Evolutionary conservation across 2,329 filamentous ascomycete genomes (phyloP), one percentile per base, ranked within the genome.

Genomic region (Fusarium heterosporum): DNA sequence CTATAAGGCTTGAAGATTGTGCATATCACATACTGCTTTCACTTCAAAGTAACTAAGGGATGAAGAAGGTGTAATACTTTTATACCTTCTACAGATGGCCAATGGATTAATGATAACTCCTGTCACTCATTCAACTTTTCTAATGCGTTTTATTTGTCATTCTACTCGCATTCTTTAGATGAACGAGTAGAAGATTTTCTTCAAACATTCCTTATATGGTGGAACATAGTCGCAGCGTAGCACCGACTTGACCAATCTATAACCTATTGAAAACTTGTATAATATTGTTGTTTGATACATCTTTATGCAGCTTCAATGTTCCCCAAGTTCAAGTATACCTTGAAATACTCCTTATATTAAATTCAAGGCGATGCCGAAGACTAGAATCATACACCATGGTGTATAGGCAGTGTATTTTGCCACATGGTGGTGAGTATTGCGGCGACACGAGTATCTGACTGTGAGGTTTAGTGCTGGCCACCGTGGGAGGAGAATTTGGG

Each of bases 131-230:
- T 61, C 25, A 45, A 47, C 61, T 55, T 16, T 28, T 47, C 55
- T 55, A 61, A 55, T 61, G 19, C 41, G 25, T 55, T 22, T 22
- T 39, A 32, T 55, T 47, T 48, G 26, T 25, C 26, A 39, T 19
- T 43, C 19, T 34, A 25, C 34, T 29, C 25, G 32, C 19, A 46
- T 25, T 59, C 17, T 51, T 38, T 3, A 2, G 2, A 26, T 12
- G 34, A 55, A 25, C 8, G 19, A 25, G 34, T 17, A 62, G 48
- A 64, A 34, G 19, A 32, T 66, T 43, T 63, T 64, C 48, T 67
- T 67, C 64, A 2, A 19, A 67, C 64, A 51, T 45, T 67, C 64
- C 6, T 67, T 67, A 51, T 10, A 67, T 64, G 67, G 64, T 49
- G 42, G 42, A 48, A 67, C 54, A 59, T 67, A 64, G 63, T 32